Conservation (phyloP, 2,329 filamentous ascomycete genomes). For the Coccinonectria pachysandricola region DNA sequence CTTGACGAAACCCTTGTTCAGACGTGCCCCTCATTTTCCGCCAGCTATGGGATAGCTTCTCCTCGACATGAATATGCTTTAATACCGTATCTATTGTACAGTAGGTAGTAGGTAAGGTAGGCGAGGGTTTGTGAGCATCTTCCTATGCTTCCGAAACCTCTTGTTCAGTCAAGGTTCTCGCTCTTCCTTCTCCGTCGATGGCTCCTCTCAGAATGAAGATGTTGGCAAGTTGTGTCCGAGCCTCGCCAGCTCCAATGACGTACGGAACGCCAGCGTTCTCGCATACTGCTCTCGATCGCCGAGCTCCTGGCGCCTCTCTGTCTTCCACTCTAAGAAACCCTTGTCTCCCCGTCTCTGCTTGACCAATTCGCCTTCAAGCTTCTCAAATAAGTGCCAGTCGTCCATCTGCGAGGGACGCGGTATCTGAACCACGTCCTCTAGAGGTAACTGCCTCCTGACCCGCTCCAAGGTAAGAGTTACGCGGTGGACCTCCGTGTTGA, state of each 20-base stretch:
- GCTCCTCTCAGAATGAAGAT: no score
- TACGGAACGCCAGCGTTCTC: constrained; percentile 16
- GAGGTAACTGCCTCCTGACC: constrained; percentile 28
- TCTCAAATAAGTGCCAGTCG: constrained; percentile 43
- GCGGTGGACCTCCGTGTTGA: constrained; percentile 26
- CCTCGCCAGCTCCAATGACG: constrained; percentile 13
- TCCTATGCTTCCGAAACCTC: no score
- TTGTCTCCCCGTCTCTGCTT: constrained; percentile 28
- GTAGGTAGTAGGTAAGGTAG: no score
- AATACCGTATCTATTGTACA: no score
- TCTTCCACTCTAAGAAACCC: constrained; percentile 32
- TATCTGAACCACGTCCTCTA: constrained; percentile 33
- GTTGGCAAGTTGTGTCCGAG: no score
- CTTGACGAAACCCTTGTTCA: constrained; percentile 1
- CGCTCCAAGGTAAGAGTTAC: constrained; percentile 38
- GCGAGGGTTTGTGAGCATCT: no score
- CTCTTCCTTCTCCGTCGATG: no score
- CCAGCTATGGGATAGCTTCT: no score
- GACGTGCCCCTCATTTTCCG: constrained; percentile 4
- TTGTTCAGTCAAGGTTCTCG: no score
- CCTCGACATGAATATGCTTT: no score
- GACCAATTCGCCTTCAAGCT: constrained; percentile 33
- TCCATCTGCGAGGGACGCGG: constrained; percentile 46
- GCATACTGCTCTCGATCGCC: constrained; percentile 19
- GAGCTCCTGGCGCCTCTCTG: constrained; percentile 21